These are phyloP conservation scores for Graphilbum ipis-grandicollis DNA, from an alignment of 2,329 filamentous ascomycete species.

Conservation along the genomic window DNA sequence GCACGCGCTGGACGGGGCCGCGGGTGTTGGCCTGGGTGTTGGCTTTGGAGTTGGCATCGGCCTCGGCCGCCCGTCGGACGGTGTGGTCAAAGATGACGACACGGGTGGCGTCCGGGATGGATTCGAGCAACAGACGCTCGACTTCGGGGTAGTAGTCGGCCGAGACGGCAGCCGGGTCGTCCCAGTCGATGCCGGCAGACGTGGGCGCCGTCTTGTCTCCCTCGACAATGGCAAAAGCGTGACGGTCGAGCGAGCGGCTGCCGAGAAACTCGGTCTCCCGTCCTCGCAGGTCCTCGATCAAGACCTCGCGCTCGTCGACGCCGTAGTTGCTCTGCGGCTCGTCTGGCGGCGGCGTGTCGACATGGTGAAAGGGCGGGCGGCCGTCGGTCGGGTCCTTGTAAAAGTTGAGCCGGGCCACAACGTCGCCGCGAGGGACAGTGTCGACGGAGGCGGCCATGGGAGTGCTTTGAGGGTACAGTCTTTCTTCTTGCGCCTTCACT, in stretches of 20 bases:
- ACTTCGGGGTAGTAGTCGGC: conserved; percentile 72
- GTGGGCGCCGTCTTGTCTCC: conserved; percentile 27
- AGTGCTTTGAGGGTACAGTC: too few species aligned
- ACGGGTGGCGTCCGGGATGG: conserved; percentile 46
- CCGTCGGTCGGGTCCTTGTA: conserved; percentile 43
- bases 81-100: conserved; percentile 80
- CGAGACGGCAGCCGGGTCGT: conserved; percentile 51
- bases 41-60: too few species aligned
- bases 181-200: conserved; percentile 41
- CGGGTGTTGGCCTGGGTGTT: too few species aligned
- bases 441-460: conserved; percentile 11
- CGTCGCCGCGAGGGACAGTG: conserved; percentile 36
- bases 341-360: conserved; percentile 44
- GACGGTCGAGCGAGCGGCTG: conserved; percentile 14
- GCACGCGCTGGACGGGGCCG: conserved; percentile 52
- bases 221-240: conserved; percentile 51
- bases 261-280: conserved; percentile 27
- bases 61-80: conserved; percentile 47
- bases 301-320: conserved; percentile 29
- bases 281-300: conserved; percentile 57
- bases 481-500: too few species aligned
- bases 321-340: conserved; percentile 49
- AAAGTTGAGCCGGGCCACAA: conserved; percentile 48
- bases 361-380: conserved; percentile 45
- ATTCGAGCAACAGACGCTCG: conserved; percentile 48